Conservation (phyloP, 345 rosid genomes). For the Gossypium bickii region DNA sequence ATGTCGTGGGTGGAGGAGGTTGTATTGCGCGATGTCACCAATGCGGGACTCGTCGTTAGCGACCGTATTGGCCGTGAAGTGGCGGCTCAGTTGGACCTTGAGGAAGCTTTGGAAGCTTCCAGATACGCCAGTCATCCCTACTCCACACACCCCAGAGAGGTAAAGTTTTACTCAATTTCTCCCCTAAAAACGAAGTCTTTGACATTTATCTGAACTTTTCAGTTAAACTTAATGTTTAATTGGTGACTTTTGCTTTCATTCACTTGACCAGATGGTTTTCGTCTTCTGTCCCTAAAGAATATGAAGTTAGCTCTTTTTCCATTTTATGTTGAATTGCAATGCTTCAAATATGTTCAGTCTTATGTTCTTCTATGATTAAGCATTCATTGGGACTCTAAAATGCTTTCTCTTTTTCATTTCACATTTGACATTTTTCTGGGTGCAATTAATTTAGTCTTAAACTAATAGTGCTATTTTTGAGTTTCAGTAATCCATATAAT, state of each 20-base stretch:
- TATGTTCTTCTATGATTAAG: background rate
- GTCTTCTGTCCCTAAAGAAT: background rate
- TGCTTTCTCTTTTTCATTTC: background rate
- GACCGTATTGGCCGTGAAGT: slow-evolving; percentile 87
- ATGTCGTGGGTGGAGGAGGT: slow-evolving; percentile 86
- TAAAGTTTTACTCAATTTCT: slow-evolving; percentile 19
- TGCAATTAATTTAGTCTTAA: background rate
- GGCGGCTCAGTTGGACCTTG: slow-evolving; percentile 74
- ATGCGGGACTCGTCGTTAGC: slow-evolving; percentile 66
- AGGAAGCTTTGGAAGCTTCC: slow-evolving; percentile 88
- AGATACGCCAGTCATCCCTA: slow-evolving; percentile 93
- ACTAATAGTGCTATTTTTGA: background rate
- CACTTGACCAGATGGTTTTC: background rate
- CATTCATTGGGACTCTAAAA: background rate
- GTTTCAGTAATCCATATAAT: background rate
- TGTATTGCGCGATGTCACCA: slow-evolving; percentile 75
- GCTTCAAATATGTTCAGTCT: background rate
- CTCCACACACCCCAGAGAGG: slow-evolving; percentile 86
- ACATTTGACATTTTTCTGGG: background rate
- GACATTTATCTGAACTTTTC: background rate
- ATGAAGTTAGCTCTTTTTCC: background rate
- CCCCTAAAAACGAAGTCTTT: background rate
- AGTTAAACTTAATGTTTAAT: background rate
- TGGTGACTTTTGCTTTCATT: background rate
- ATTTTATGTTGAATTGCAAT: background rate